Base-by-base conservation (phyloP, 805 yeast genomes). In the Myxozyma vanderwaltii region DNA sequence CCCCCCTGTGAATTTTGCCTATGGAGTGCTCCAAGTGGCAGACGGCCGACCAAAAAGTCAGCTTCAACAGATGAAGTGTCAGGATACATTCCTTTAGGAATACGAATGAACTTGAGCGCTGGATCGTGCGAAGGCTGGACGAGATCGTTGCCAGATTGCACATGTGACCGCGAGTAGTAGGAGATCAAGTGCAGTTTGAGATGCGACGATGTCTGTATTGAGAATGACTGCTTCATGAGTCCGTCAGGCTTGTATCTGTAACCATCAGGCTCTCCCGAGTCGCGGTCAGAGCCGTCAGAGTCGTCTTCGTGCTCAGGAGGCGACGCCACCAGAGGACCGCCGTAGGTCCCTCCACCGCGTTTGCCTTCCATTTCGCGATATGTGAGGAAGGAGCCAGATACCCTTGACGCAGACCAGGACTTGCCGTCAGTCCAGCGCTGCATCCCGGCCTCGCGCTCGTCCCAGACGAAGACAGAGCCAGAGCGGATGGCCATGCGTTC, bases 341-440 rank as follows among this genome's bases (percentile, higher is more conserved):
- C 61, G 29, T 58, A 56, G 23, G 65, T 49, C 55, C 55, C 57
- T 21, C 63, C 58, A n/a, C 57, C 58, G 23, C 67, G 65, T 54
- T 57, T 58, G 46, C 66, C 65, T 59, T 82, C 85, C 77, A 85
- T 79, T 69, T 86, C 90, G 53, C 81, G 79, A 70, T 86, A 86
- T 2, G 82, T 80, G 31, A 86, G 72, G 67, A 86, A 86, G 1
- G 81, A 77, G 3, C 88, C 88, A 3, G 79, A 78, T 0, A 87
- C 90, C 59, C 90, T 77, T 0, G 88, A 82, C 1, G 91, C 88
- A 59, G 83, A 78, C 91, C 92, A 86, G 35, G 80, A 77, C 63
- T 81, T 80, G 19, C 91, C 89, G 68, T 86, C 92, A 1, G 91
- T 86, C 91, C 92, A 86, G 29, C 91, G 74, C 63, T 83, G 80